A percentile compares a stretch with the other conserved stretches of the same genome.
These are phyloP conservation scores for Leishmania mexicana DNA, from an alignment of 208 protist genomes.

Conservation along the genomic window DNA sequence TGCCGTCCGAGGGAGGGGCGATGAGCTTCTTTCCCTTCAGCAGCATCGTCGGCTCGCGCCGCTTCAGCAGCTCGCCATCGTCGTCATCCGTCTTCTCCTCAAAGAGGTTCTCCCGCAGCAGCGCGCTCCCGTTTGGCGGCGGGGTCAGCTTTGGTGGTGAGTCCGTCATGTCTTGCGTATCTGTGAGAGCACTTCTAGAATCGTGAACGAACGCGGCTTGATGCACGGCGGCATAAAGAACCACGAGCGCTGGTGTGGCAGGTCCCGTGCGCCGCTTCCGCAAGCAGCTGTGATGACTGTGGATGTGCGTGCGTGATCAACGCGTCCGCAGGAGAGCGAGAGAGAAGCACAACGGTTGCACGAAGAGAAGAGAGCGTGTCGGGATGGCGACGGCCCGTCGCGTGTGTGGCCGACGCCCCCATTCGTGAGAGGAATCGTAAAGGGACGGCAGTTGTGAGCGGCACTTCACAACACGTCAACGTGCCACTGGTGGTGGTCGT, in stretches of 20 bases:
- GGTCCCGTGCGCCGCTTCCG: not conserved
- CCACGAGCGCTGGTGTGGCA: not conserved
- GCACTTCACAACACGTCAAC: not conserved
- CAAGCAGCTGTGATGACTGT: not conserved
- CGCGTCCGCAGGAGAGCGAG: not conserved
- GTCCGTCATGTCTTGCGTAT: constrained; percentile 17
- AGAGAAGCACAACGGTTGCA: not conserved
- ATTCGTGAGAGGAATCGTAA: not conserved
- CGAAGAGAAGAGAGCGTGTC: not conserved
- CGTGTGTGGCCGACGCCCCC: not conserved
- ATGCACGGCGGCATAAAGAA: not conserved
- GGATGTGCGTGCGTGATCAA: constrained; percentile 4
- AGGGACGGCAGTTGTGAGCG: too few species aligned
- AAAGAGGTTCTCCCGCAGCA: constrained; percentile 82
- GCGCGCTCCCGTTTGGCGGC: constrained; percentile 68
- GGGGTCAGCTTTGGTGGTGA: constrained; percentile 33
- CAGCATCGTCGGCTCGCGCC: constrained; percentile 79
- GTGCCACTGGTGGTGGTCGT: not conserved
- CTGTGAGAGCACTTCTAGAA: not conserved
- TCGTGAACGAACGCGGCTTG: not conserved
- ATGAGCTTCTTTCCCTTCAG: constrained; percentile 61
- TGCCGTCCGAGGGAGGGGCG: constrained; percentile 32
- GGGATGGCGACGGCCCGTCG: not conserved
- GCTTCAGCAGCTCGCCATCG: constrained; percentile 65
- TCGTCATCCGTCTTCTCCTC: constrained; percentile 48